Base-by-base conservation (phyloP, 2,329 filamentous ascomycete species). In the Pseudogymnoascus pannorum region DNA sequence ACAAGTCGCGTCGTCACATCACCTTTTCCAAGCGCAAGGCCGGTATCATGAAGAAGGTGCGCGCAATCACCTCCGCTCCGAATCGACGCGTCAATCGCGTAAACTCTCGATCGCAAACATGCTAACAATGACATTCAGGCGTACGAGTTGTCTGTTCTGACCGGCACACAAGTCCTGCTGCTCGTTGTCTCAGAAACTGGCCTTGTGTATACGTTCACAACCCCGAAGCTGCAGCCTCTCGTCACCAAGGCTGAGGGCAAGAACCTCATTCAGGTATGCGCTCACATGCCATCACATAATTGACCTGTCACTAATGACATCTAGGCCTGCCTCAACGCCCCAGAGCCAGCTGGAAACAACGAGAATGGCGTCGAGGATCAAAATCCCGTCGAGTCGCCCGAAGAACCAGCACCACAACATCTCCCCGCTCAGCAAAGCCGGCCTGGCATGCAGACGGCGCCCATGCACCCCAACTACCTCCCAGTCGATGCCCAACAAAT, bases 1-100 rank as follows among this genome's bases (percentile, higher is more conserved):
- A 99, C 79, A 99, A 99, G 82, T 97, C 93, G 79, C 92, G 94
- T 79, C 89, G 94, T 66, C 94, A 99, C 81, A 99, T 97, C 75
- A 97, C 94, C 72, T 97, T 99, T 77, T 97, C 93, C 70, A 99
- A 99, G 87, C 91, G 94, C 76, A 99, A 99, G 82, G 94, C 94
- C 61, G 94, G 94, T 71, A 97, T 99, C 77, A 97, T 99, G 94
- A 97, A 99, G 84, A 97, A 97, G 92, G 94, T 97, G 75, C 69
- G 87, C 81, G n/a, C n/a, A 54, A 14, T 31, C 16, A 48, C 61
- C 62, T 61, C 63, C 48, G 58, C 63, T n/a, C 65, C 68, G 69
- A 66, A 66, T 24, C 64, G 64, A 54, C 36, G 29, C 58, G 40
- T 51, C 42, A 29, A 57, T 61, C 33, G 40, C 9, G 14, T 59